Conservation (phyloP, 768 basidiomycete genomes). For the Lactarius tabidus region DNA sequence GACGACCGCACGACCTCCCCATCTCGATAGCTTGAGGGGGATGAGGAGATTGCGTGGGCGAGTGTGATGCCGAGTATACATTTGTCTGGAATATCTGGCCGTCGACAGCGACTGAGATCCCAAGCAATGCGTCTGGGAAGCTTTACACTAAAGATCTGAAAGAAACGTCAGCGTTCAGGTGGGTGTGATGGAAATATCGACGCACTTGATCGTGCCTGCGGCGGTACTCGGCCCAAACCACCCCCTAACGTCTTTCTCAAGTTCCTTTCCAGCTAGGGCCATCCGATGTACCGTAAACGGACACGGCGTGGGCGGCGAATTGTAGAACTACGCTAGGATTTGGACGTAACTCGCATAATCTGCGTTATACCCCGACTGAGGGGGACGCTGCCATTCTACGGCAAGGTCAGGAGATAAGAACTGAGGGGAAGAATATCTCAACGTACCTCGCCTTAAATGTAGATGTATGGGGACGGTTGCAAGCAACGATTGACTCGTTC, state of each 20-base stretch:
- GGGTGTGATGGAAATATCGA: not conserved
- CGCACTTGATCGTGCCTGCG: conserved; percentile 90
- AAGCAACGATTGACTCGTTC: conserved; percentile 81
- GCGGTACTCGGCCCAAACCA: conserved; percentile 99
- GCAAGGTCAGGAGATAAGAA: conserved; percentile 10
- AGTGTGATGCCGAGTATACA: too few species aligned
- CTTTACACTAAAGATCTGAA: too few species aligned
- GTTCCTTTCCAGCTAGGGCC: conserved; percentile 90
- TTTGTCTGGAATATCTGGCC: too few species aligned
- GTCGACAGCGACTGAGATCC: too few species aligned
- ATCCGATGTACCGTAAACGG: conserved; percentile 97
- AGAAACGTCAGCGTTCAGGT: conserved; percentile 3
- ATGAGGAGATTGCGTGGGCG: too few species aligned
- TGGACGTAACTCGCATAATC: conserved; percentile 86
- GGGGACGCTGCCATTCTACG: conserved; percentile 82
- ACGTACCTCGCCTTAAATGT: conserved; percentile 69
- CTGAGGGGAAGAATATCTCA: not conserved
- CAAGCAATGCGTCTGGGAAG: too few species aligned
- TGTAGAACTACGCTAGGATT: conserved; percentile 92
- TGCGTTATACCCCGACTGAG: conserved; percentile 50
- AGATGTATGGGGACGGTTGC: too few species aligned
- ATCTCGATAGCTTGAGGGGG: too few species aligned
- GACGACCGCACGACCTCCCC: too few species aligned
- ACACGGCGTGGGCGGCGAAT: conserved; percentile 75
- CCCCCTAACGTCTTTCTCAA: conserved; percentile 92